Base-by-base conservation (phyloP, 2,329 filamentous ascomycete genomes). In the Teratosphaeria gauchensis region DNA sequence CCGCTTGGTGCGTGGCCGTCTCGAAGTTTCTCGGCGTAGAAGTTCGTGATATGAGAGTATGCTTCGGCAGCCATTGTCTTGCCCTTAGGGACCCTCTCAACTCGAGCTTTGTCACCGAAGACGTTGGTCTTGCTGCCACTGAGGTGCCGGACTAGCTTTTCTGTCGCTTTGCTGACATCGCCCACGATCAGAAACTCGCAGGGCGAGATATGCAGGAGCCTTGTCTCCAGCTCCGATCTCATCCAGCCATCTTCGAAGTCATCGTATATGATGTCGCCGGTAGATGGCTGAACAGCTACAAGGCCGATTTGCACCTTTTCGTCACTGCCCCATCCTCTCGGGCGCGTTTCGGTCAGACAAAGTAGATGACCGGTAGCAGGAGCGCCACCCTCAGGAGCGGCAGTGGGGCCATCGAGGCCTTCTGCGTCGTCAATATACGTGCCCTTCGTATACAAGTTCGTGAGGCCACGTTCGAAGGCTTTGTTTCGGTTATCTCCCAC, bases 241-340 rank as follows among this genome's bases (percentile, higher is more conserved):
- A 99, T 96, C 75, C 97, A 97, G 1, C 92, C 91, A 69, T 99
- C 94, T 66, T 97, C 90, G 66, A 99, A 99, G 60, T 87, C 86
- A 69, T 99, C 94, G 68, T 96, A 95, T 58, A 97, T 88, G 66
- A 99, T 90, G 72, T 97, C 92, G 58, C 94, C 94, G 0, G 94
- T 99, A 0, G 90, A 89, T 8, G 94, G 94, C 68, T 99, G 94
- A 4, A 99, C 94, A 30, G 94, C 94, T 24, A 99, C 80, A 59
- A 99, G 84, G 1, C 94, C 94, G 28, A 97, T 86, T 58, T 94
- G 84, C 1, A 97, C 92, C 69, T 89, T 95, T 71, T 99, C 94
- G 69, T 97, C 92, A 0, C 90, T 92, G 1, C 90, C 90, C 74
- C 81, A 86, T 8, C 85, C 85, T 65, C 92, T 94, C 11, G 87